Base-by-base conservation (phyloP, 345 rosid species). In the Hypericum androsaemum region DNA sequence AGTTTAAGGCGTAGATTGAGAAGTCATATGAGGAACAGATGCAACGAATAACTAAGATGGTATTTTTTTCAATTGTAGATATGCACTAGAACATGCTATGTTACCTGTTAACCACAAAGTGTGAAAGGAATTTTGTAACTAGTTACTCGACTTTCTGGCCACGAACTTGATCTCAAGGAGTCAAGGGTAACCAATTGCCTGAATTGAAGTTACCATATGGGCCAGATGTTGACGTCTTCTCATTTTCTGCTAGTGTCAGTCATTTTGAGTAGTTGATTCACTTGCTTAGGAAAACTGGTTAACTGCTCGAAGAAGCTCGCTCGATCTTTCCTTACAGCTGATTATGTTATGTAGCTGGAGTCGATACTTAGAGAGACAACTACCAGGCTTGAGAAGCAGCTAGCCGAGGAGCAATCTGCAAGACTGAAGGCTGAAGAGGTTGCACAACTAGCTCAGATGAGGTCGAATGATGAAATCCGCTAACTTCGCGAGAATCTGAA, bases 381-480 rank as follows among this genome's bases (percentile, higher is more conserved):
- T 1, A 59, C 16, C 6, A 76, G 75, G 69, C 78, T 90, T n/a
- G 96, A 90, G 64, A 82, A 60, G 56, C 81, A 22, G 32, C 32
- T 22, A 4, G 81, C 82, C 2, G 89, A 76, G 62, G 98, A 90
- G 68, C 88, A 84, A 63, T 88, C 87, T 3, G 94, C 94, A 8
- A 69, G 95, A 56, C 67, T 77, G 47, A 77, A 59, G 60, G 82
- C 95, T 6, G 89, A 90, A 55, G 74, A 76, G 81, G 66, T 39
- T 16, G 89, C 82, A 0, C 77, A 63, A 0, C 35, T 58, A 43
- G 88, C 71, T 55, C 92, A 87, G 65, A 67, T 49, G 68, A 75
- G 70, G 60, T 82, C 96, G 1, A 72, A 74, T 15, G 92, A 84
- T 43, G 92, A 84, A 69, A 87, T 90, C 35, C 66, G 77, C 46